A percentile compares a stretch with the other conserved stretches of the same genome.
Conservation (phyloP, 306 rosid genomes). For the Vicia faba region DNA sequence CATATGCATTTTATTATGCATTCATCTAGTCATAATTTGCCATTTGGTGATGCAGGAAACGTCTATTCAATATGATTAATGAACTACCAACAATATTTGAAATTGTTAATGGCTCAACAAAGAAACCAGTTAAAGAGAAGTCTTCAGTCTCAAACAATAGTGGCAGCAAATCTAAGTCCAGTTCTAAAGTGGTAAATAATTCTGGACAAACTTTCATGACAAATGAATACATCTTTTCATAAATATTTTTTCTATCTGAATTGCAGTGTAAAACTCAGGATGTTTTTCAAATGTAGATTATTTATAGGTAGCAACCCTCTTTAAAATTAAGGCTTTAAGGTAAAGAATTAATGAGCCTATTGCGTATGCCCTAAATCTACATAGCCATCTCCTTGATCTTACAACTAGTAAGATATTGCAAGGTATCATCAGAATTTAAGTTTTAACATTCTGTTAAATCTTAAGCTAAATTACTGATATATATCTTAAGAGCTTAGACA, state of each 20-base stretch:
- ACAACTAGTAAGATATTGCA: neutral
- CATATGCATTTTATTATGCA: slow-evolving; percentile 18
- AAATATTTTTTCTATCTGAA: slow-evolving; percentile 18
- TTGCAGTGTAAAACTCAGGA: slow-evolving; percentile 11
- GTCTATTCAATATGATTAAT: slow-evolving; percentile 77
- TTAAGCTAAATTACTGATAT: neutral
- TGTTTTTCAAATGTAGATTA: slow-evolving; percentile 13
- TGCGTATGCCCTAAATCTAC: slow-evolving; percentile 10
- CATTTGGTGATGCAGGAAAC: slow-evolving; percentile 58
- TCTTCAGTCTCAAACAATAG: slow-evolving; percentile 64
- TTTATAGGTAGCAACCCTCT: slow-evolving; percentile 26
- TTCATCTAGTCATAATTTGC: slow-evolving; percentile 18
- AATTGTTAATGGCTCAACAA: slow-evolving; percentile 65
- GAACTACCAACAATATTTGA: slow-evolving; percentile 83
- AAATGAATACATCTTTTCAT: slow-evolving; percentile 5
- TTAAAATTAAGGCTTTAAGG: slow-evolving; percentile 2
- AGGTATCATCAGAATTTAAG: slow-evolving; percentile 10
- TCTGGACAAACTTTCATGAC: slow-evolving; percentile 2
- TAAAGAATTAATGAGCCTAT: slow-evolving; percentile 20
- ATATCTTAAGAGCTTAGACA: neutral
- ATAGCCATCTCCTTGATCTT: slow-evolving; percentile 1
- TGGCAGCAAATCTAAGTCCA: slow-evolving; percentile 75
- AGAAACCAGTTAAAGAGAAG: slow-evolving; percentile 81
- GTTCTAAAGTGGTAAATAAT: slow-evolving; percentile 58
- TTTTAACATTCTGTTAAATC: neutral